A percentile compares a stretch with the other conserved stretches of the same genome.
These are phyloP conservation scores for Dendrocalamus latiflorus DNA, from an alignment of 202 grass and related monocot genomes.

Conservation along the genomic window DNA sequence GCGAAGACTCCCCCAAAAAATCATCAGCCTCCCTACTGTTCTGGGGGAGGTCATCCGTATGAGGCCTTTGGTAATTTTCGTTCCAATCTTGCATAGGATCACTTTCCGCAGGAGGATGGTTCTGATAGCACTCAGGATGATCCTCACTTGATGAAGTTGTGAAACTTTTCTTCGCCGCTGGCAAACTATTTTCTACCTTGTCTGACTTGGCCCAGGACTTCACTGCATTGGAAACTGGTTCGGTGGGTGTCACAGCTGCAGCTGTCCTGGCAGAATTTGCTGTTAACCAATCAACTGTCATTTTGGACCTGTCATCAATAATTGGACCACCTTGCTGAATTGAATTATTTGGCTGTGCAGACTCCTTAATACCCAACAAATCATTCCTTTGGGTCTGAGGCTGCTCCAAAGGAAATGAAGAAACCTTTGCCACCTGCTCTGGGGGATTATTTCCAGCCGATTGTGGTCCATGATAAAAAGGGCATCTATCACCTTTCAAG, in stretches of 20 bases:
- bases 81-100: constrained; percentile 40
- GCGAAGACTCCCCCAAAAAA: constrained; percentile 64
- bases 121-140: constrained; percentile 44
- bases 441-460: constrained; percentile 32
- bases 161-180: constrained; percentile 23
- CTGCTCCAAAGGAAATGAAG: constrained; percentile 33
- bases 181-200: constrained; percentile 15
- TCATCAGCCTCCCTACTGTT: constrained; percentile 77
- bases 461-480: constrained; percentile 65
- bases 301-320: constrained; percentile 25
- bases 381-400: constrained; percentile 45
- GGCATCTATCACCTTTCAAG: too few relatives aligned
- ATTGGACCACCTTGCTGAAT: constrained; percentile 18
- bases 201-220: constrained; percentile 39
- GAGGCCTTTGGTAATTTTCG: constrained; percentile 29
- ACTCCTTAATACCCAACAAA: constrained; percentile 24
- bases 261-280: constrained; percentile 35
- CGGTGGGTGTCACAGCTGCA: constrained; percentile 7
- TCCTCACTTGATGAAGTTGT: constrained; percentile 40
- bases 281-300: neutral
- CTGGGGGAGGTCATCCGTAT: constrained; percentile 48
- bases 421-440: constrained; percentile 45
- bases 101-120: constrained; percentile 28
- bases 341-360: constrained; percentile 13
- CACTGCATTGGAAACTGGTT: constrained; percentile 27